A percentile compares a stretch with the other conserved stretches of the same genome.
These are phyloP conservation scores for Acer negundo DNA, from an alignment of 345 rosid species.

Conservation along the genomic window DNA sequence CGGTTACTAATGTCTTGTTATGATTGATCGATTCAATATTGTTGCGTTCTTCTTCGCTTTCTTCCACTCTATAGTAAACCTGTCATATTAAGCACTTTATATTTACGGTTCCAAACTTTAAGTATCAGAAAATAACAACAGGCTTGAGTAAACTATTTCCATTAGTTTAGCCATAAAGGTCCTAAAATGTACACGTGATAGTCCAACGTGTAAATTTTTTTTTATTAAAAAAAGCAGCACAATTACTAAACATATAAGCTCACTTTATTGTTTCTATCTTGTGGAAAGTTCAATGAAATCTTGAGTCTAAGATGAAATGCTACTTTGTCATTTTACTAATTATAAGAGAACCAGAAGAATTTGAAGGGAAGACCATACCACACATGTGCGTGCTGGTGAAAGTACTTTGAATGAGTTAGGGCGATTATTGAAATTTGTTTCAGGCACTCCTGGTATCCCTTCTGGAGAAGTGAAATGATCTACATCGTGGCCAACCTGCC, in stretches of 20 bases:
- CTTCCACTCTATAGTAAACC: conserved; percentile 63
- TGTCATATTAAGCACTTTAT: conserved; percentile 23
- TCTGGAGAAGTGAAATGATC: conserved; percentile 79
- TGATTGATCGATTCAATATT: not conserved
- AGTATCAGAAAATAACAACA: not conserved
- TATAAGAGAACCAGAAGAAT: not conserved
- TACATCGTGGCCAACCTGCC: conserved; percentile 63
- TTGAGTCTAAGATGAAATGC: not conserved
- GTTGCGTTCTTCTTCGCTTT: conserved; percentile 30
- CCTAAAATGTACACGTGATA: not conserved
- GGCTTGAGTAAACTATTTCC: conserved; percentile 6
- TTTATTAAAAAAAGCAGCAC: too few species aligned
- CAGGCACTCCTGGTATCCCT: conserved; percentile 76
- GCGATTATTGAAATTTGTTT: conserved; percentile 78
- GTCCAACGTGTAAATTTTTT: too few species aligned
- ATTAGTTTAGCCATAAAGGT: not conserved
- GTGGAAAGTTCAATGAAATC: not conserved
- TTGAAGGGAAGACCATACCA: conserved; percentile 38
- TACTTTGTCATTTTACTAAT: not conserved
- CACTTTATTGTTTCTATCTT: not conserved
- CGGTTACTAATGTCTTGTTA: conserved; percentile 22
- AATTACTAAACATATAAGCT: too few species aligned
- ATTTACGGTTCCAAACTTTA: not conserved
- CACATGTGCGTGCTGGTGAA: conserved; percentile 65
- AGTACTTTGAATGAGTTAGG: conserved; percentile 76